Conservation (phyloP, 805 yeast genomes). For the Candida alai region DNA sequence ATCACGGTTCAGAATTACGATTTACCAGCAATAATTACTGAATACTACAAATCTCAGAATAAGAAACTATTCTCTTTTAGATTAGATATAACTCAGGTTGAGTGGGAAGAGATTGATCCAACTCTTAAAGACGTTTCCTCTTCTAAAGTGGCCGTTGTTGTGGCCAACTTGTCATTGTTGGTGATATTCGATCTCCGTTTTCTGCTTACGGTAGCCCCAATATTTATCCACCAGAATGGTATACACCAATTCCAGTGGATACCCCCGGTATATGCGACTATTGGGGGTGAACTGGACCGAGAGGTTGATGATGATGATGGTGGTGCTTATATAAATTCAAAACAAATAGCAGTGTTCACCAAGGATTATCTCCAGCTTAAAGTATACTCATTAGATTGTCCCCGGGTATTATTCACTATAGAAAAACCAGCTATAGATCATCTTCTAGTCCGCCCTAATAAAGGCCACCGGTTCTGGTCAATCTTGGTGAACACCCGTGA, state of each 20-base stretch:
- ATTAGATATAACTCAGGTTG: conserved; percentile 10
- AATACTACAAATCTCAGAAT: too few relatives aligned
- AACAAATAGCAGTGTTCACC: conserved; percentile 31
- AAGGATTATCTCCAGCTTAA: conserved; percentile 22
- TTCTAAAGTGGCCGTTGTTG: conserved; percentile 29
- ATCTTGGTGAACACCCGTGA: conserved; percentile 23
- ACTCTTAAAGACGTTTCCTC: too few relatives aligned
- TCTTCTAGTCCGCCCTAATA: conserved; percentile 17
- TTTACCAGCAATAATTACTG: too few relatives aligned
- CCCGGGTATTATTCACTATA: conserved; percentile 27
- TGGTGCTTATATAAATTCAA: conserved; percentile 31
- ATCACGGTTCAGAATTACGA: too few relatives aligned
- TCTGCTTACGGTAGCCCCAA: conserved; percentile 18
- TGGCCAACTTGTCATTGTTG: conserved; percentile 16
- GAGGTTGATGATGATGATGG: conserved; percentile 8
- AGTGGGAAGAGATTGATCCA: conserved; percentile 22
- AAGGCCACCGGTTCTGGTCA: conserved; percentile 26
- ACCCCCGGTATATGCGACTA: conserved; percentile 15
- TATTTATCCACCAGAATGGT: conserved; percentile 31
- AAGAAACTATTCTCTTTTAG: too few relatives aligned
- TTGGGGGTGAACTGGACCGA: neutral
- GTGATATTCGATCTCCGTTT: conserved; percentile 22
- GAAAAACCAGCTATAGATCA: conserved; percentile 26
- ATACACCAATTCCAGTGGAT: conserved; percentile 34
- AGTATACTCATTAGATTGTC: conserved; percentile 36